Percentiles rank a stretch among this genome's conserved stretches.
phyloP scores from a whole-genome alignment of 768 basidiomycete genomes.

The Phylloporus sp. region DNA sequence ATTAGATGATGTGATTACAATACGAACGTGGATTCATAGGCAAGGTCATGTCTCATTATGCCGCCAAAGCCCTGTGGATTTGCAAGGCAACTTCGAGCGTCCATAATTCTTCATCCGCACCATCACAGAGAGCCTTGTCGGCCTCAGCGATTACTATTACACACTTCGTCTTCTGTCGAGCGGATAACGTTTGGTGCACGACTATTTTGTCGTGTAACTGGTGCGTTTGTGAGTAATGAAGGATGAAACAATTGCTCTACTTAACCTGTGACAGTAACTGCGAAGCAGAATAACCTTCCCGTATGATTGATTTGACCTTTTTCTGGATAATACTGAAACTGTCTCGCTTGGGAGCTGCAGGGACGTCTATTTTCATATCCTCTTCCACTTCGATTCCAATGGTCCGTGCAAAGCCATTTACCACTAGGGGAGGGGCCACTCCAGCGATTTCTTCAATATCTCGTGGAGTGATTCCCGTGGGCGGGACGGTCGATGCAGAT shows the following conservation, averaged over 20 bases:
- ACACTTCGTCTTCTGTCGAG: conserved; percentile 75
- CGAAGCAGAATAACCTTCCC: conserved; percentile 90
- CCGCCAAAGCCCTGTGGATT: conserved; percentile 58
- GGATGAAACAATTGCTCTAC: conserved; percentile 16
- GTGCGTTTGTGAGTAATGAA: conserved; percentile 3
- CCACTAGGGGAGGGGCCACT: conserved; percentile 75
- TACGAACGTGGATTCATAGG: too few species aligned
- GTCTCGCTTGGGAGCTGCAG: conserved; percentile 22
- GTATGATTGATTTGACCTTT: conserved; percentile 71
- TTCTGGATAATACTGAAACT: conserved; percentile 61
- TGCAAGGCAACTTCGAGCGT: conserved; percentile 83
- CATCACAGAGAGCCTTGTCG: conserved; percentile 94
- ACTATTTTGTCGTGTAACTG: conserved; percentile 91
- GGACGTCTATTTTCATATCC: conserved; percentile 47
- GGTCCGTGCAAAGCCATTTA: conserved; percentile 62
- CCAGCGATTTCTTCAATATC: conserved; percentile 98
- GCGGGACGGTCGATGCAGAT: conserved; percentile 67
- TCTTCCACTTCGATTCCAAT: conserved; percentile 70
- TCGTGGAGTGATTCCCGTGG: conserved; percentile 64
- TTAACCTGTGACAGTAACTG: conserved; percentile 84
- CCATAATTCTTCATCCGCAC: conserved; percentile 97
- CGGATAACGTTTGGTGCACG: conserved; percentile 74
- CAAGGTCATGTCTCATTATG: too few species aligned
- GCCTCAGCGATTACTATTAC: conserved; percentile 89
- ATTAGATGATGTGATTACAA: not conserved